These are phyloP conservation scores for Stropharia rugosoannulata DNA, from an alignment of 768 basidiomycete genomes.

Conservation along the genomic window DNA sequence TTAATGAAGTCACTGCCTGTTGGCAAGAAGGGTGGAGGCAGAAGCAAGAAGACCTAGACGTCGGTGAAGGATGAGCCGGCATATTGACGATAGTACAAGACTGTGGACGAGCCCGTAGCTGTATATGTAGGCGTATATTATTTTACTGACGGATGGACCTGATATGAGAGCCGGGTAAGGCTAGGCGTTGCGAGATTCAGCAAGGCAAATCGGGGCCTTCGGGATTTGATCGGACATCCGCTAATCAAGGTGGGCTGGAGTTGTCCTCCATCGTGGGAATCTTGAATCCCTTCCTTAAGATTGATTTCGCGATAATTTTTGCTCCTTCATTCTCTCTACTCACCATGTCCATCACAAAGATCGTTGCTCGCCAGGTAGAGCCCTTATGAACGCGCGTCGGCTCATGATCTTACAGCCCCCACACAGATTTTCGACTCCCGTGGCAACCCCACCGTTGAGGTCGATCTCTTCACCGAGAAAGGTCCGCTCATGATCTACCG, in stretches of 20 bases:
- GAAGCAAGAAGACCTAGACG: conserved; percentile 23
- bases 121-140: neutral
- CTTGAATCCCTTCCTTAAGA: conserved; percentile 30
- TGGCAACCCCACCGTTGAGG: conserved; percentile 96
- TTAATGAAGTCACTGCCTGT: conserved; percentile 55
- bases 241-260: neutral
- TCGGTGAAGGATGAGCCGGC: neutral
- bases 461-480: conserved; percentile 85
- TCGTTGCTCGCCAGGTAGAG: conserved; percentile 88
- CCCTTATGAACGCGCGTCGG: neutral
- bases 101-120: neutral
- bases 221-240: conserved; percentile 19
- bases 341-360: conserved; percentile 89
- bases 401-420: conserved; percentile 8
- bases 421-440: conserved; percentile 97
- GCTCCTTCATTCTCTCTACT: conserved; percentile 26
- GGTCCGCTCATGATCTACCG: conserved; percentile 42
- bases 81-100: neutral
- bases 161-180: neutral
- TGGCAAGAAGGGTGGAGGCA: conserved; percentile 49
- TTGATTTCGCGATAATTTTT: conserved; percentile 34
- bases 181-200: neutral
- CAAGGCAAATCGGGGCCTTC: conserved; percentile 8
- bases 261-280: conserved; percentile 36
- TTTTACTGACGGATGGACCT: neutral